Evolutionary conservation across 1,284 basidiomycete species (phyloP), one percentile per base, ranked within the genome.

Genomic region (Trichosporon coremiiforme): DNA sequence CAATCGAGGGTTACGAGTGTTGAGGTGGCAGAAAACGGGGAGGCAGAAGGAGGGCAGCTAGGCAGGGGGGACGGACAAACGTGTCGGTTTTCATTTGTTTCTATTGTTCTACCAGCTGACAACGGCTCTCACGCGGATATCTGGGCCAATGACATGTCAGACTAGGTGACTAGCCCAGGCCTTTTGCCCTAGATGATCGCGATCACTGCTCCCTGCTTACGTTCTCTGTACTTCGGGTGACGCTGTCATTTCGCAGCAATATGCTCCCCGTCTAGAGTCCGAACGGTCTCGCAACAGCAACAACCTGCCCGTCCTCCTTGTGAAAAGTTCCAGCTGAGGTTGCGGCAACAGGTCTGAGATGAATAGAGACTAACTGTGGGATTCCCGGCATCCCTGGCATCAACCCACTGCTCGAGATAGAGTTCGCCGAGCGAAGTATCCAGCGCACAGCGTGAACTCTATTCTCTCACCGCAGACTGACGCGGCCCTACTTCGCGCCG

Each of bases 391-490:
- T 6, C 41, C 41, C 41, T 45, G 41, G 41, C 15, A 25, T 25
- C 33, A 35, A 4, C 15, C 41, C 50, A 53, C 50, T 22, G 2
- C 8, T 22, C 6, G 8, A 10, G 10, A n/a, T 53, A 53, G 50
- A 53, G 50, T 53, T 53, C 50, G 50, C 50, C 50, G 50, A 10
- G 50, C 50, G 25, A 53, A 53, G 50, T 53, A 53, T 53, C 50
- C 50, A 53, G 50, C 50, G 22, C 22, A 17, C 20, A 53, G 50
- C 50, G 10, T 20, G 10, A 53, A 53, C 50, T 53, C 50, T 53
- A 53, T 53, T 8, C 45, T 17, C 50, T 45, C 17, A 5, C 41
- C 17, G 17, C 17, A 4, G 5, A 20, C 50, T 53, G 20, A 25
- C 50, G 50, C 50, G 50, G 50, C 50, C 50, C 17, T 5, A 9